phyloP scores from a whole-genome alignment of 1,284 basidiomycete species.

The Coriolopsis trogii region DNA sequence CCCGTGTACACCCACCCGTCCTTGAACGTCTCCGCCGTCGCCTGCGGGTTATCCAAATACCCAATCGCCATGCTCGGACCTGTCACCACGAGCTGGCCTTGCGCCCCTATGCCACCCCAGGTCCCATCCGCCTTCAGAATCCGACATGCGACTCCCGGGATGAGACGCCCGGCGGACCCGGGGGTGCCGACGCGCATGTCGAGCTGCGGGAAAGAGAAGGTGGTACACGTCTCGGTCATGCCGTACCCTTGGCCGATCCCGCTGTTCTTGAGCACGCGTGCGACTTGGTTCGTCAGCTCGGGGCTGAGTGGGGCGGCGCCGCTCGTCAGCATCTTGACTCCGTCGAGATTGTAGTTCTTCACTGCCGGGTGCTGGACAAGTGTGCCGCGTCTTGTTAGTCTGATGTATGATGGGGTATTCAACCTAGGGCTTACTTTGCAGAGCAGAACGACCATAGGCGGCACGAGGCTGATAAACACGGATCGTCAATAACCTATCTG shows the following conservation, averaged over 20 bases:
- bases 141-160: slow-evolving; percentile 41
- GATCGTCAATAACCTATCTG: slow-evolving; percentile 14
- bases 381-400: slow-evolving; percentile 27
- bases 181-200: slow-evolving; percentile 31
- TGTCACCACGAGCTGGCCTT: slow-evolving; percentile 45
- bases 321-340: slow-evolving; percentile 59
- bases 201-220: slow-evolving; percentile 38
- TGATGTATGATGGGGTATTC: not conserved
- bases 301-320: slow-evolving; percentile 77
- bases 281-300: slow-evolving; percentile 60
- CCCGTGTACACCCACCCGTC: slow-evolving; percentile 51
- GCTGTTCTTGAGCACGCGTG: slow-evolving; percentile 57
- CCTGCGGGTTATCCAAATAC: slow-evolving; percentile 44
- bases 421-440: slow-evolving; percentile 56
- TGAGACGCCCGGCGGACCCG: slow-evolving; percentile 42
- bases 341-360: slow-evolving; percentile 66
- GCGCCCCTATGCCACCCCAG: slow-evolving; percentile 40
- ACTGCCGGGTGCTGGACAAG: slow-evolving; percentile 62
- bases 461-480: slow-evolving; percentile 57
- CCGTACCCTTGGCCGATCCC: slow-evolving; percentile 65
- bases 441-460: slow-evolving; percentile 56
- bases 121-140: slow-evolving; percentile 44
- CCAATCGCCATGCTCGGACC: slow-evolving; percentile 44
- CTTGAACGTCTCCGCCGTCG: slow-evolving; percentile 45
- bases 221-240: slow-evolving; percentile 54